phyloP scores from a whole-genome alignment of 2,329 filamentous ascomycete species.

The Metarhizium robertsii region DNA sequence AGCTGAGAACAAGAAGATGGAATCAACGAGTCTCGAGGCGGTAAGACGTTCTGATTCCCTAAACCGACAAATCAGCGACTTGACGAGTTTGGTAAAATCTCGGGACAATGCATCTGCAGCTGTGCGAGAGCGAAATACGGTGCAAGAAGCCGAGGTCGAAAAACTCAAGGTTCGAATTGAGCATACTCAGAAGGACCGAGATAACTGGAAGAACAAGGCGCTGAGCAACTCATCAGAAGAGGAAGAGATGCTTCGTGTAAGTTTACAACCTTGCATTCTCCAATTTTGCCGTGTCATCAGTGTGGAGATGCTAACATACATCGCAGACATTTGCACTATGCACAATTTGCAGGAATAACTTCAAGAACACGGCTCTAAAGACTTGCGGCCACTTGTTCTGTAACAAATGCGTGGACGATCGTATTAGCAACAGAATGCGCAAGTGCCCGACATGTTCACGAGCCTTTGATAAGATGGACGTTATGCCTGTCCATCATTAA shows the following conservation, averaged over 20 bases:
- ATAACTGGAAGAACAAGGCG: slow-evolving; percentile 77
- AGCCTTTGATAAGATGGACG: slow-evolving; percentile 83
- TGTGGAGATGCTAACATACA: slow-evolving; percentile 13
- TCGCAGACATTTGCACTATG: slow-evolving; percentile 49
- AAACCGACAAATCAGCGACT: slow-evolving; percentile 65
- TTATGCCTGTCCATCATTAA: slow-evolving; percentile 60
- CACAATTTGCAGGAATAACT: slow-evolving; percentile 83
- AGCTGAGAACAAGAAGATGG: slow-evolving; percentile 64
- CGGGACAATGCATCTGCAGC: slow-evolving; percentile 57
- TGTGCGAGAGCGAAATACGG: slow-evolving; percentile 47
- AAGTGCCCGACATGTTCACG: slow-evolving; percentile 94
- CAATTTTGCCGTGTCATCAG: neutral
- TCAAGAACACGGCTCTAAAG: slow-evolving; percentile 90
- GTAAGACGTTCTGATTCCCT: slow-evolving; percentile 61
- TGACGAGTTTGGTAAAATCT: slow-evolving; percentile 62
- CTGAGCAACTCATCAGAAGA: slow-evolving; percentile 73
- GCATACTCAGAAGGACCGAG: slow-evolving; percentile 71
- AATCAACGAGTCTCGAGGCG: slow-evolving; percentile 62
- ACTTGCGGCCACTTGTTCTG: slow-evolving; percentile 95
- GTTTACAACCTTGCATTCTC: slow-evolving; percentile 24
- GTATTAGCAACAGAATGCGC: slow-evolving; percentile 79
- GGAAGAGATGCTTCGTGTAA: slow-evolving; percentile 77
- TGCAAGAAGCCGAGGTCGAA: slow-evolving; percentile 67
- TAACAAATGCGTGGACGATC: slow-evolving; percentile 79
- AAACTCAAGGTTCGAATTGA: slow-evolving; percentile 69